Evolutionary conservation across 345 rosid genomes (phyloP).

Genomic region (Populus ilicifolia): DNA sequence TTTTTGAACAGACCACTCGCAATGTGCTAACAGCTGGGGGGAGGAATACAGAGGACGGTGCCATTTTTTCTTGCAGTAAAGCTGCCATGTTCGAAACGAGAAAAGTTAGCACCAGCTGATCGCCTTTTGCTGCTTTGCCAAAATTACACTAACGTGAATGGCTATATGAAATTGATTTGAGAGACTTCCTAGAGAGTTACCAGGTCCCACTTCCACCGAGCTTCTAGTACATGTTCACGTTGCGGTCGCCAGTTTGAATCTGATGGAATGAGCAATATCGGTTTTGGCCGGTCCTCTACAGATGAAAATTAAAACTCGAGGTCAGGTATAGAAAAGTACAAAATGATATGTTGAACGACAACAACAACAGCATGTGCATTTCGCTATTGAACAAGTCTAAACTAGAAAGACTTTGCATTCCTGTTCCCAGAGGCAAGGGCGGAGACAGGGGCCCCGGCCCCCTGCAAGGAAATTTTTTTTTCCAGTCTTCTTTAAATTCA

Average conservation of each 20-base stretch:
- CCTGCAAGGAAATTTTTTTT: no score
- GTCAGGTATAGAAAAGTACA: not conserved
- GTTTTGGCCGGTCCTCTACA: not conserved
- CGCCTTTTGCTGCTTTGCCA: not conserved
- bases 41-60: not conserved
- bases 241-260: not conserved
- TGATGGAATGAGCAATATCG: not conserved
- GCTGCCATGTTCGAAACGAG: no score
- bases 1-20: conserved; percentile 5
- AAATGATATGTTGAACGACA: not conserved
- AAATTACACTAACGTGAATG: not conserved
- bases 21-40: no score
- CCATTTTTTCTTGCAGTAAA: not conserved
- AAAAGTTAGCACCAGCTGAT: not conserved
- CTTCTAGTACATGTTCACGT: not conserved
- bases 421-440: no score
- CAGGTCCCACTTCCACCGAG: not conserved
- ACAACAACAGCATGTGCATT: not conserved
- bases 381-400: not conserved
- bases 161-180: not conserved
- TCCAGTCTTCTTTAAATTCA: no score
- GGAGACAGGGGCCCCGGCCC: no score
- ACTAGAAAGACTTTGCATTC: not conserved
- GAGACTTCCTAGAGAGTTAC: not conserved
- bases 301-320: not conserved